phyloP scores from a whole-genome alignment of 2,329 filamentous ascomycete genomes.

The Phaeosphaeriaceae sp. region DNA sequence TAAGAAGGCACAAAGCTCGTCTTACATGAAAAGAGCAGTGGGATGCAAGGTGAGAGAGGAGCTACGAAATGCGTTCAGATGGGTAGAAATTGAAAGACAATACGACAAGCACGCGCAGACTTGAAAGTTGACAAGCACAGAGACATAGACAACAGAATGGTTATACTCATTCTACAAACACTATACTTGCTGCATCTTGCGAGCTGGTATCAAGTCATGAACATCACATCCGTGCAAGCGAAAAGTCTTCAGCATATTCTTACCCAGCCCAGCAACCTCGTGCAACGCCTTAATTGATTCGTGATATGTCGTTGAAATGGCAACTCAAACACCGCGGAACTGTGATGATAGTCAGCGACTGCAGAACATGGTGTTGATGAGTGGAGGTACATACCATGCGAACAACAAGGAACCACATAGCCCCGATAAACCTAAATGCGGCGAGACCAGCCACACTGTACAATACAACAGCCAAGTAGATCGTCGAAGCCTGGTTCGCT shows the following conservation, averaged over 20 bases:
- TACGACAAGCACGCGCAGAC: background rate
- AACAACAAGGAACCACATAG: constrained; percentile 85
- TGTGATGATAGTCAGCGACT: constrained; percentile 41
- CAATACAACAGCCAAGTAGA: constrained; percentile 86
- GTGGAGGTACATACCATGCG: constrained; percentile 44
- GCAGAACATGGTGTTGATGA: background rate
- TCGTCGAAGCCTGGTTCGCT: constrained; percentile 67
- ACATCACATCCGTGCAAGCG: constrained; percentile 5
- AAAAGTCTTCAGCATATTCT: constrained; percentile 6
- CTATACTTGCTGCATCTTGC: constrained; percentile 5
- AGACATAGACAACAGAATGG: constrained; percentile 7
- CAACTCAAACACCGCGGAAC: constrained; percentile 58
- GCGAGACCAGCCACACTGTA: constrained; percentile 89
- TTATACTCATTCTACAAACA: constrained; percentile 9
- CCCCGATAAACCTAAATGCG: constrained; percentile 85
- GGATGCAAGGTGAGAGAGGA: background rate
- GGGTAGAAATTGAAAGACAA: too few relatives aligned
- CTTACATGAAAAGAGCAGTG: background rate
- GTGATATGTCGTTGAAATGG: background rate
- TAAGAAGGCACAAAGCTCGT: background rate
- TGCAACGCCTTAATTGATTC: constrained; percentile 10
- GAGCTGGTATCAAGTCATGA: constrained; percentile 29
- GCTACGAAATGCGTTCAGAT: too few relatives aligned
- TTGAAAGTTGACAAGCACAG: background rate
- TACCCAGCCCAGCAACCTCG: constrained; percentile 4